These are phyloP conservation scores for Lentinula boryana DNA, from an alignment of 768 basidiomycete species.

Conservation along the genomic window DNA sequence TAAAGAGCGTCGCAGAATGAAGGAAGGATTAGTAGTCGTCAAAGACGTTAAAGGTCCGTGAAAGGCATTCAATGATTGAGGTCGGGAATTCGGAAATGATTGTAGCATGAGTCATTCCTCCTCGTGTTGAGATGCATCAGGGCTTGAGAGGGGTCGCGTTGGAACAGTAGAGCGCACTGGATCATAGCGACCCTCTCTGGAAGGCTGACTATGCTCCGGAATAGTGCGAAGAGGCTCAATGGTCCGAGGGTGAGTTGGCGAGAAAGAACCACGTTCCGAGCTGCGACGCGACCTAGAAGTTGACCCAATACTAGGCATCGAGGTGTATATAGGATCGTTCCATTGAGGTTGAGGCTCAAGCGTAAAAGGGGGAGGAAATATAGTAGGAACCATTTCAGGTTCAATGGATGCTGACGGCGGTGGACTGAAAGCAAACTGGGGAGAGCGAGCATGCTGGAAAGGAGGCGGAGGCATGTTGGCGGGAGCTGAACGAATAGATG, in stretches of 20 bases:
- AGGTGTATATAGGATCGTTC: conserved; percentile 39
- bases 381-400: conserved; percentile 16
- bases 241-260: background rate
- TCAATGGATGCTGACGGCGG: background rate
- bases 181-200: conserved; percentile 43
- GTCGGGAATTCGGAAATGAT: background rate
- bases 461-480: background rate
- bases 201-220: conserved; percentile 8
- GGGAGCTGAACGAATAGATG: conserved; percentile 2
- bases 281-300: background rate
- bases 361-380: conserved; percentile 53
- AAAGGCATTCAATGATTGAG: background rate
- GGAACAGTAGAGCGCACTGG: conserved; percentile 43
- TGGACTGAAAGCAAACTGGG: conserved; percentile 25
- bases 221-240: background rate
- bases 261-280: background rate
- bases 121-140: background rate
- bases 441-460: conserved; percentile 17
- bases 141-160: conserved; percentile 6
- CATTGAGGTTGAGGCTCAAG: conserved; percentile 65
- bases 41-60: conserved; percentile 2
- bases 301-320: conserved; percentile 19
- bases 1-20: background rate
- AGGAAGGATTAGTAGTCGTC: background rate
- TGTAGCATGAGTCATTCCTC: background rate